Percentiles rank a stretch among this genome's conserved stretches.
Evolutionary conservation across 768 basidiomycete species (phyloP).

Genomic region (Serendipita sp.): DNA sequence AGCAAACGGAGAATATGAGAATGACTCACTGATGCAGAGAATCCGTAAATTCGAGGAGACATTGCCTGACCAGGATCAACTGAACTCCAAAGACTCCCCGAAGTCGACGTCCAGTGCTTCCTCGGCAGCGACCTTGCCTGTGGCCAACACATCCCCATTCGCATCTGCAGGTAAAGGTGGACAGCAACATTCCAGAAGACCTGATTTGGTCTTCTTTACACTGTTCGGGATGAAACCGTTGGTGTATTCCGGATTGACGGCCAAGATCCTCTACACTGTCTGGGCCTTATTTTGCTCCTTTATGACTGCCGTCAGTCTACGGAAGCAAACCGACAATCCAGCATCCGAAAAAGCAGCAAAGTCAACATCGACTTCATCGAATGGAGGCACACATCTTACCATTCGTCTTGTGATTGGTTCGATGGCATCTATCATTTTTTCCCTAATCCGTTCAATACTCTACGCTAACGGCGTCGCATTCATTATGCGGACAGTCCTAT

Average conservation of each 20-base stretch:
- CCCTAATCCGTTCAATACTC: slow-evolving; percentile 41
- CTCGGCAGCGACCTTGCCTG: neutral
- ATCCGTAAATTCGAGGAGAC: slow-evolving; percentile 11
- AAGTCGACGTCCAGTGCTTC: neutral
- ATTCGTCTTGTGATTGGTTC: slow-evolving; percentile 22
- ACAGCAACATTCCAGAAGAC: neutral
- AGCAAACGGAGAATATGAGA: neutral
- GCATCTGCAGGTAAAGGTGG: neutral
- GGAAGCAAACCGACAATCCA: neutral
- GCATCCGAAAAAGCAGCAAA: neutral
- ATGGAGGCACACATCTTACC: neutral
- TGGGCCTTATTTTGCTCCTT: slow-evolving; percentile 31
- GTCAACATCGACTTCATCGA: neutral
- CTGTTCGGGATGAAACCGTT: slow-evolving; percentile 51
- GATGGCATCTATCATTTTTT: slow-evolving; percentile 32
- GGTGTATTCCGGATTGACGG: slow-evolving; percentile 53
- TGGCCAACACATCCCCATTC: neutral
- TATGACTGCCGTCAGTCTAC: slow-evolving; percentile 24
- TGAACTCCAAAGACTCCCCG: neutral
- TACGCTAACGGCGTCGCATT: slow-evolving; percentile 58
- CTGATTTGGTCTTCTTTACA: slow-evolving; percentile 50
- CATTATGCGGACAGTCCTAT: slow-evolving; percentile 44
- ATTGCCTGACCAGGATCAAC: neutral
- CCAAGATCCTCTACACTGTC: slow-evolving; percentile 42
- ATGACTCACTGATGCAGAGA: neutral